Evolutionary conservation across 2,329 filamentous ascomycete species (phyloP).

Genomic region (Alternaria alternata): DNA sequence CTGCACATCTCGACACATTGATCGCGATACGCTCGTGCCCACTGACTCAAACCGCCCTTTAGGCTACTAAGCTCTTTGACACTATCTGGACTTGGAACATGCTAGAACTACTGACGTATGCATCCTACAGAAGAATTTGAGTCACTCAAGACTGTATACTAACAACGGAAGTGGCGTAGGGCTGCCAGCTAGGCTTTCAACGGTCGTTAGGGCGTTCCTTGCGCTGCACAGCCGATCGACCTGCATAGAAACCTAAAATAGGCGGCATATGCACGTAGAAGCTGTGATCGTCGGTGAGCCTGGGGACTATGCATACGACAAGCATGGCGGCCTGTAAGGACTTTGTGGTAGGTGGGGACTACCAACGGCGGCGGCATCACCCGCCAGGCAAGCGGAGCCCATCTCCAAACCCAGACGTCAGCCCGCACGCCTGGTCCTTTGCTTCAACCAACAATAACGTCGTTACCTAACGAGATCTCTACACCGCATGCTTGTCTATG

Average conservation of each 20-base stretch:
- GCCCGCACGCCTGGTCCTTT: neutral
- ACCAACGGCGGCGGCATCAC: slow-evolving; percentile 2
- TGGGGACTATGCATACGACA: neutral
- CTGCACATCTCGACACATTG: neutral
- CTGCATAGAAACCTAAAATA: neutral
- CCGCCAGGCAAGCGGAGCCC: neutral
- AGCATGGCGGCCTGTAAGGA: slow-evolving; percentile 5
- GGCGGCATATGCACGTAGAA: slow-evolving; percentile 1
- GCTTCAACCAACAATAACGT: neutral
- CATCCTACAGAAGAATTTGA: neutral
- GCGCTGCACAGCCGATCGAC: slow-evolving; percentile 2
- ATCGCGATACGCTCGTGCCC: neutral
- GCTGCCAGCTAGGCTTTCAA: slow-evolving; percentile 5
- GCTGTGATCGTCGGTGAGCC: neutral
- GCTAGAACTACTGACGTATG: neutral
- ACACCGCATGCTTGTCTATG: neutral
- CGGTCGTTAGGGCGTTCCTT: slow-evolving; percentile 11
- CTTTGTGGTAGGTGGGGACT: slow-evolving; percentile 2
- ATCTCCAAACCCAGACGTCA: neutral
- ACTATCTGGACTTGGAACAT: neutral
- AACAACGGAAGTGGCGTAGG: slow-evolving; percentile 5
- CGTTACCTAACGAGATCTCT: neutral
- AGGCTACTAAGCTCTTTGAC: neutral
- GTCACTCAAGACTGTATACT: neutral
- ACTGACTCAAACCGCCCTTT: neutral